Evolutionary conservation across 805 yeast genomes (phyloP), one percentile per base, ranked within the genome.

Genomic region (Candida coquimbonensis): DNA sequence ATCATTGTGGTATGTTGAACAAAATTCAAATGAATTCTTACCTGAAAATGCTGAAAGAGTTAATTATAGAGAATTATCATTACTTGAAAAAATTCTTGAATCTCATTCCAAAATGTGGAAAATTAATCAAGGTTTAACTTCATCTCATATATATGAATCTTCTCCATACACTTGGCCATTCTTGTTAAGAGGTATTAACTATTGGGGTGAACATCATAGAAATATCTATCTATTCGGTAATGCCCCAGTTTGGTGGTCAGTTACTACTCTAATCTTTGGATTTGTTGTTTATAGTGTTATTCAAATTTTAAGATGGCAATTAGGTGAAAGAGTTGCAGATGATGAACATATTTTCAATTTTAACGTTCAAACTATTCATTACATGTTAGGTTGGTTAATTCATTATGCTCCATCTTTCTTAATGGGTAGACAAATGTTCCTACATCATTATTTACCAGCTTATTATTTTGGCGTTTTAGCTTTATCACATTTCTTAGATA

Each of bases 401-500:
- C 95, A 87, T 64, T 83, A 77, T 60, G 61, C 73, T 45, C 95
- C 95, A 53, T 85, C 87, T 44, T 82, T 77, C 66, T 69, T 90
- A 48, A 90, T 90, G 98, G 89, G 81, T 24, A 81, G 98, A 68
- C 97, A 90, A 68, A 67, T 90, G 66, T 90, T 91, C 70, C 71
- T 90, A 62, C 98, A 90, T 65, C 98, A 90, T 66, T 91, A 91
- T 65, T 68, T 93, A 54, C 97, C 96, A 46, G 87, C 98, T 2
- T 76, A 87, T 44, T 93, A 88, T 69, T 93, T 93, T 66, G 93
- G 88, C 40, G 72, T 87, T 44, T 71, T 87, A 52, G 87, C 83
- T 3, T 68, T 87, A 43, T 86, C 85, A n/a, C 90, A 84, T 50
- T 68, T 74, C 45, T 66, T 81, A 40, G 86, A 82, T 52, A 64